phyloP scores from a whole-genome alignment of 1,284 basidiomycete species.

The Exsudoporus floridanus region DNA sequence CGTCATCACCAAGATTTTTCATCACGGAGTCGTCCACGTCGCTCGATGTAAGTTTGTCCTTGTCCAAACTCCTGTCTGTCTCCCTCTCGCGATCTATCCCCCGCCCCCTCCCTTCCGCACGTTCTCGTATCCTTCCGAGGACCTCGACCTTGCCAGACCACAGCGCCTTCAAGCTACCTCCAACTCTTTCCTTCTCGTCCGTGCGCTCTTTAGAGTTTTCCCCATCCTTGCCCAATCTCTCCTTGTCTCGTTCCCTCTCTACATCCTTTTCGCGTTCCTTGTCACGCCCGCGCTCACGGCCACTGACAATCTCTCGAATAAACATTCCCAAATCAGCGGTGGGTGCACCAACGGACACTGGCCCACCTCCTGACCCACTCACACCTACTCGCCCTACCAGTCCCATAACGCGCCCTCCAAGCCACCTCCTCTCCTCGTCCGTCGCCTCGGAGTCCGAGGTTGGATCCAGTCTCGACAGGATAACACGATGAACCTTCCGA shows the following conservation, averaged over 20 bases:
- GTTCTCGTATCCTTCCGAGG: conserved; percentile 34
- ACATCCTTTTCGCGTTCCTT: conserved; percentile 28
- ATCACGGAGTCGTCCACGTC: conserved; percentile 37
- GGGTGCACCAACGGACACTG: conserved; percentile 42
- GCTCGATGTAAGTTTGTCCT: conserved; percentile 24
- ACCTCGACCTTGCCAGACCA: conserved; percentile 36
- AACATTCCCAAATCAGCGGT: conserved; percentile 47
- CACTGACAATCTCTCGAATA: conserved; percentile 32
- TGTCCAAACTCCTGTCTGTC: conserved; percentile 17
- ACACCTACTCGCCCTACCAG: conserved; percentile 37
- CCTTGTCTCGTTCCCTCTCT: conserved; percentile 36
- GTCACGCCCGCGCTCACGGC: conserved; percentile 34
- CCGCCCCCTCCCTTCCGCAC: conserved; percentile 23
- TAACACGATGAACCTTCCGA: conserved; percentile 60
- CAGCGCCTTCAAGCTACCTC: conserved; percentile 35
- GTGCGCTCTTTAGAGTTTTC: conserved; percentile 34
- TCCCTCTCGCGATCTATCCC: conserved; percentile 23
- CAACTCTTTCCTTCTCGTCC: conserved; percentile 38
- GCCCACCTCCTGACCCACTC: conserved; percentile 25
- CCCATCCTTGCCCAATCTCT: conserved; percentile 35
- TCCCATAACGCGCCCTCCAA: conserved; percentile 36
- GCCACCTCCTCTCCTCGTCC: conserved; percentile 31
- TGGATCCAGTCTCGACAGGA: conserved; percentile 50
- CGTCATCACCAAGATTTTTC: conserved; percentile 30
- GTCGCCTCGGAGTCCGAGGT: conserved; percentile 36